Conservation (phyloP, 306 rosid genomes). For the Phaseolus lunatus region DNA sequence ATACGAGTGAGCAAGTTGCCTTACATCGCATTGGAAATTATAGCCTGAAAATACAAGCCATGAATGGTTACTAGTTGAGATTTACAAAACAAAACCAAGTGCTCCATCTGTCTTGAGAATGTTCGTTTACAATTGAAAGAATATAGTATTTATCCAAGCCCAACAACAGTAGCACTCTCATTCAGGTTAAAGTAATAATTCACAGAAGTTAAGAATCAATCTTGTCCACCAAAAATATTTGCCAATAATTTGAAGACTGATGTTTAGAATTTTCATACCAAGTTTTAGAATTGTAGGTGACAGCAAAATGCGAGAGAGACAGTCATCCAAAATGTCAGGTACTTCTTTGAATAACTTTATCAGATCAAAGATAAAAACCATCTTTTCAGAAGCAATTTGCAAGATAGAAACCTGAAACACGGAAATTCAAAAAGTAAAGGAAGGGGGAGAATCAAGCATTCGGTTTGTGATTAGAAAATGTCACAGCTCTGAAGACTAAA, state of each 20-base stretch:
- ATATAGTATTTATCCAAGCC: background rate
- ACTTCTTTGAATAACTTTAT: conserved; percentile 74
- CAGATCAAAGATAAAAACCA: conserved; percentile 79
- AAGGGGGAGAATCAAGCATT: conserved; percentile 24
- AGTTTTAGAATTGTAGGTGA: conserved; percentile 86
- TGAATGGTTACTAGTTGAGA: conserved; percentile 39
- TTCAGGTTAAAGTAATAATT: conserved; percentile 37
- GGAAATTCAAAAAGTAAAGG: conserved; percentile 32
- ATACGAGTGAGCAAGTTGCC: conserved; percentile 85
- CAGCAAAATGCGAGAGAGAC: conserved; percentile 75
- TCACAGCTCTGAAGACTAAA: conserved; percentile 9
- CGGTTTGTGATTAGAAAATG: conserved; percentile 33
- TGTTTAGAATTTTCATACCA: conserved; percentile 62
- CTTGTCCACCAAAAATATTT: conserved; percentile 12
- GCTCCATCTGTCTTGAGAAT: background rate
- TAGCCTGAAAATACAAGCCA: conserved; percentile 73
- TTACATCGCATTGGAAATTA: conserved; percentile 86
- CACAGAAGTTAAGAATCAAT: conserved; percentile 22
- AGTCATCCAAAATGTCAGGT: conserved; percentile 66
- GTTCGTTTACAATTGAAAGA: background rate
- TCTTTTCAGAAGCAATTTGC: conserved; percentile 90
- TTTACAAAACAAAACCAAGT: conserved; percentile 28
- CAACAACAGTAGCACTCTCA: conserved; percentile 28
- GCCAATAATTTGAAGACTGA: conserved; percentile 25
- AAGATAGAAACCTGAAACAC: conserved; percentile 90